Percentiles rank a stretch among this genome's conserved stretches.
phyloP scores from a whole-genome alignment of 345 rosid genomes.

The Sapria himalayana region DNA sequence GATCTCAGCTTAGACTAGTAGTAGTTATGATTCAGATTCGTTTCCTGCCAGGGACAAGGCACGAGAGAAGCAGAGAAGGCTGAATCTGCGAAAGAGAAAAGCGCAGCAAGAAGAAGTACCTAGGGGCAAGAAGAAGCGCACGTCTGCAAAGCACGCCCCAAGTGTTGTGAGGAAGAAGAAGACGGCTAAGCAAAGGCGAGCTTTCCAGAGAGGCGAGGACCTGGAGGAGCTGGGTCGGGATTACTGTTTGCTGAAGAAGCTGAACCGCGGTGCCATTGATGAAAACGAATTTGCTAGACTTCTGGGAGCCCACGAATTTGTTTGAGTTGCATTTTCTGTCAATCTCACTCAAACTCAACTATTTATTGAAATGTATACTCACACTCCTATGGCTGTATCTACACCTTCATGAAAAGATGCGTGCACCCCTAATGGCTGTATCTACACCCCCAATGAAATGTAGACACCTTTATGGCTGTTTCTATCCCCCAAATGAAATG shows the following conservation, averaged over 20 bases:
- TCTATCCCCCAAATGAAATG: too few relatives aligned
- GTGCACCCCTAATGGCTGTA: too few relatives aligned
- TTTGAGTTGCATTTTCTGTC: conserved; percentile 12
- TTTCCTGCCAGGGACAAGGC: conserved; percentile 75
- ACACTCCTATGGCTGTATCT: too few relatives aligned
- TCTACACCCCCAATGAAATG: too few relatives aligned
- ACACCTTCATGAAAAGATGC: too few relatives aligned
- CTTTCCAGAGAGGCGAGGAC: conserved; percentile 55
- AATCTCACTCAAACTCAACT: too few relatives aligned
- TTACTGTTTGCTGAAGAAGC: conserved; percentile 40
- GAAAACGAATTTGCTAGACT: conserved; percentile 54
- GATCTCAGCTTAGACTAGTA: too few relatives aligned
- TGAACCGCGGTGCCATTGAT: conserved; percentile 42
- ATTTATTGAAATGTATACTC: too few relatives aligned
- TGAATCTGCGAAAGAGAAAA: conserved; percentile 43
- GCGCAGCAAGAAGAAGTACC: conserved; percentile 24
- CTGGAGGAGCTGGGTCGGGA: conserved; percentile 50
- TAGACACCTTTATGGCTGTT: too few relatives aligned
- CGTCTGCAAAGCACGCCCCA: conserved; percentile 12
- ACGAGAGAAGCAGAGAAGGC: conserved; percentile 69
- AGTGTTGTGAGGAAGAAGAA: conserved; percentile 35
- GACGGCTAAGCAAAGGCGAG: conserved; percentile 70
- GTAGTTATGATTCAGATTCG: too few relatives aligned
- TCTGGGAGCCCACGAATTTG: conserved; percentile 49
- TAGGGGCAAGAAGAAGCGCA: conserved; percentile 23